Base-by-base conservation (phyloP, 108 stramenopile species). In the Thalassiosira profunda region DNA sequence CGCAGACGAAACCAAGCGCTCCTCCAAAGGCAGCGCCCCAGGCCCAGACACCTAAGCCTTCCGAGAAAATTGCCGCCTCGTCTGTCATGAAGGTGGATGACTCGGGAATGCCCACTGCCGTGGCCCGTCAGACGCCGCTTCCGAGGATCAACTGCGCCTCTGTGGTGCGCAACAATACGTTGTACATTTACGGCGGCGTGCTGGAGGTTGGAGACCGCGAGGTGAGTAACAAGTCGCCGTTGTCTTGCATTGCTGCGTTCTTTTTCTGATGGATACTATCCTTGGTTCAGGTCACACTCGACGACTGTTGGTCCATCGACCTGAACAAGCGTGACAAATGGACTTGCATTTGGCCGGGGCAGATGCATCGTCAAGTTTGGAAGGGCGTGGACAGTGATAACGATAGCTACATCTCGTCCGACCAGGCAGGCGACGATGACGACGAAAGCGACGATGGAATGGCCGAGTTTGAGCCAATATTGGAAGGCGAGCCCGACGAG, bases 301-400 rank as follows among this genome's bases (percentile, higher is more conserved):
- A 96, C 72, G 95, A 96, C 60, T 79, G 88, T 31, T 96, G 95
- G 95, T 65, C 84, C 14, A 62, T 96, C 28, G 95, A 96, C 63
- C 49, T 96, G 52, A 80, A 82, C 20, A 93, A 94, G 60, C 79
- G 92, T 49, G 87, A 92, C 15, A 61, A 81, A 43, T 96, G 95
- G 95, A 81, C 85, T 24, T 96, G 95, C 37, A 62, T 94, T 29
- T 93, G 83, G 76, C 77, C 74, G 21, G 95, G 95, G 54, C 82
- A 85, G 11, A 94, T 96, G 91, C 88, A 96, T 75, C 83, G 83
- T n/a, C 92, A 92, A 79, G 90, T 94, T 7, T 96, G 95, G 95
- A 77, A 85, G 49, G 94, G 94, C 48, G 88, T 80, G 17, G 78
- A 84, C 23, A 58, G 24, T n/a, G 88, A 89, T 61, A 86, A 92